Conservation (phyloP, 257 asterid species). For the Solanum pennellii region DNA sequence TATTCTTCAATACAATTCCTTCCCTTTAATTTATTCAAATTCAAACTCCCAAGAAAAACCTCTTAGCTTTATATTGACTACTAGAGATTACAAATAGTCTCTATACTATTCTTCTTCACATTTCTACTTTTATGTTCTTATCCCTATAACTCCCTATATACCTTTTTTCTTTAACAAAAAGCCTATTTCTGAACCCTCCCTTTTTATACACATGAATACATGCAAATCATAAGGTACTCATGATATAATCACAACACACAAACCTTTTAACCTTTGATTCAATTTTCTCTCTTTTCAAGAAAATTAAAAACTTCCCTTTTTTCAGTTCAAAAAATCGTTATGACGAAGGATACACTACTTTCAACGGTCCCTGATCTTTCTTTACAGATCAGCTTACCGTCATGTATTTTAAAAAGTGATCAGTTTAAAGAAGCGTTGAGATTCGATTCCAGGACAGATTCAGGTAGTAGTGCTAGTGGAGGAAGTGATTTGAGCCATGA, state of each 20-base stretch:
- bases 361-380: conserved; percentile 58
- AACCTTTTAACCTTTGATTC: neutral
- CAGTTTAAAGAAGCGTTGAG: neutral
- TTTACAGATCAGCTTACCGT: conserved; percentile 56
- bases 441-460: conserved; percentile 22
- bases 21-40: neutral
- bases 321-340: conserved; percentile 10
- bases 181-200: conserved; percentile 13
- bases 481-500: conserved; percentile 66
- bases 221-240: conserved; percentile 60
- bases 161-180: conserved; percentile 3
- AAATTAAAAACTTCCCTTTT: conserved; percentile 6
- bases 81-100: neutral
- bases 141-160: neutral
- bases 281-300: conserved; percentile 8
- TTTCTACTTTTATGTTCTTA: neutral
- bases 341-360: conserved; percentile 11
- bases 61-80: neutral
- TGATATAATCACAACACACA: conserved; percentile 20
- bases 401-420: neutral
- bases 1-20: conserved; percentile 11
- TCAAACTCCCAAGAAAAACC: neutral
- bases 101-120: neutral
- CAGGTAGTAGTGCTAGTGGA: conserved; percentile 43
- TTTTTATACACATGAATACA: conserved; percentile 2